Percentiles rank a stretch among this genome's conserved stretches.
phyloP scores from a whole-genome alignment of 148 eudicot genomes.

The Heliosperma pusillum region DNA sequence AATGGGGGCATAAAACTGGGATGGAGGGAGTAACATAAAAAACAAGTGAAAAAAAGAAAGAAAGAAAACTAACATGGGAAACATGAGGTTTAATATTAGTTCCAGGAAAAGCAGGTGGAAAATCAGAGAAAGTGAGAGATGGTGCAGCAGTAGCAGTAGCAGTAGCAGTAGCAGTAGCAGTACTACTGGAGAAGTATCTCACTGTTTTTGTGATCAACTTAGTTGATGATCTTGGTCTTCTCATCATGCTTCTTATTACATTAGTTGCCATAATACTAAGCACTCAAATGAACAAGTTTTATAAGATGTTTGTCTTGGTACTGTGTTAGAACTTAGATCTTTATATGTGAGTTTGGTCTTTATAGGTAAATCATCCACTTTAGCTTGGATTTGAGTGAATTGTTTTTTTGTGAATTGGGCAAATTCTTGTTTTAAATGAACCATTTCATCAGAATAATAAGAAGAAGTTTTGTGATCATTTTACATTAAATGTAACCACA shows the following conservation, averaged over 20 bases:
- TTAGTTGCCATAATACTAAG: conserved; percentile 14
- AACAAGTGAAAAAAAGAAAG: conserved; percentile 4
- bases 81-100: conserved; percentile 66
- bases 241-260: conserved; percentile 20
- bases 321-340: not conserved
- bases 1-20: no score
- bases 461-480: no score
- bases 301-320: not conserved
- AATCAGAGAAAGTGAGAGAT: not conserved
- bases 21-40: no score
- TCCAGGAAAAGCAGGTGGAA: conserved; percentile 45
- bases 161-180: not conserved
- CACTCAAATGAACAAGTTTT: not conserved
- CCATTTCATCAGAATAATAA: no score
- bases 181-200: conserved; percentile 11
- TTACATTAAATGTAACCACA: no score
- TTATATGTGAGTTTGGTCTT: not conserved
- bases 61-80: conserved; percentile 45
- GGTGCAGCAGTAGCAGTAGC: not conserved
- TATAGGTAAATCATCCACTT: not conserved
- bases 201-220: conserved; percentile 4
- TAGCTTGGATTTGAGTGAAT: no score
- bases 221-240: conserved; percentile 21
- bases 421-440: no score
- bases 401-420: no score